Evolutionary conservation across 768 basidiomycete genomes (phyloP), one percentile per base, ranked within the genome.

Genomic region (Boletus tylopilopsis): DNA sequence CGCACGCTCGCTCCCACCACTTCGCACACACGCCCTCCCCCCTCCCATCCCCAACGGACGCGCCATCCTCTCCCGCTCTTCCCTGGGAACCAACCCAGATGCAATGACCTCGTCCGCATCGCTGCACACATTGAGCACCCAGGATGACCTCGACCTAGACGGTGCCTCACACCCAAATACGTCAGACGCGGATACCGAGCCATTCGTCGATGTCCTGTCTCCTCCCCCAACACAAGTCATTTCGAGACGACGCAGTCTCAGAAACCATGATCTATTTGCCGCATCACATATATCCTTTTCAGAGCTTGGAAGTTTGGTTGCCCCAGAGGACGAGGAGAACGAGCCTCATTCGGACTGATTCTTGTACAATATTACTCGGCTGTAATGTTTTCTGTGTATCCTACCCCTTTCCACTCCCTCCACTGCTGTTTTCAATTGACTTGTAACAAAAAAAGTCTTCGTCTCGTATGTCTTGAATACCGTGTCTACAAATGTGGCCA

Each of bases 371-470:
- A n/a, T n/a, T n/a, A n/a, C n/a, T n/a, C n/a, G n/a, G n/a, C n/a
- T n/a, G n/a, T n/a, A n/a, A n/a, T n/a, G n/a, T n/a, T n/a, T n/a
- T n/a, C n/a, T n/a, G n/a, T 41, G 38, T 54, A 35, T 23, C 30
- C 33, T 44, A 30, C 5, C 18, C n/a, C n/a, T 4, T 15, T 3
- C 6, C 3, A 3, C 12, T 18, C 19, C 30, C 15, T 21, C 15
- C 9, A 24, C n/a, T n/a, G n/a, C n/a, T n/a, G n/a, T 27, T 21
- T 7, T 18, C 8, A 30, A 60, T 39, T 1, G 42, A 21, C 6
- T 24, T 23, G 40, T 47, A 57, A 29, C 62, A 67, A 51, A 73
- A 76, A 42, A 81, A 66, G 57, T 84, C 82, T 54, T 84, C 82
- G 56, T 84, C 82, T 0, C 74, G 68, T 27, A 81, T 66, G 16